Base-by-base conservation (phyloP, 768 basidiomycete genomes). In the Serendipita sp. region DNA sequence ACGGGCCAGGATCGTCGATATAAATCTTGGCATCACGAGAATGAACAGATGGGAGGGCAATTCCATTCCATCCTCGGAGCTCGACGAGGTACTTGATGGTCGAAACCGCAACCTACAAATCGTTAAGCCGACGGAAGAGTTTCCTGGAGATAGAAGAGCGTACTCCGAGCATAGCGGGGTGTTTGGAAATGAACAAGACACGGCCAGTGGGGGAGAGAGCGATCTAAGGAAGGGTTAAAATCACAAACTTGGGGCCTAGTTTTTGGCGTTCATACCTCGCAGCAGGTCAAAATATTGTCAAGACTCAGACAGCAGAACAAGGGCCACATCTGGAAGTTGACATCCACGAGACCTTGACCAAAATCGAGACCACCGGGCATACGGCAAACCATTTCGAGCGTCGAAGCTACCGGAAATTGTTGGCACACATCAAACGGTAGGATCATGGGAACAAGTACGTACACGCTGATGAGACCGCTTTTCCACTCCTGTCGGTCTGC, bases 261-360 rank as follows among this genome's bases (percentile, higher is more conserved):
- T 23, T 33, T 6, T 31, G 2, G 62, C 55, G 15, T 52, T 66
- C 73, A 3, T 69, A 88, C 88, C 80, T 98, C 94, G 70, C 91
- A 91, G 64, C 91, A 86, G 4, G 90, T 92, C 66, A 98, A 75
- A 66, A 98, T 88, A 69, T 95, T 93, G 72, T 96, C 94, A 64
- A 95, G 83, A 69, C 91, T 92, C 66, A 97, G 74, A 65, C 87
- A 87, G 72, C 92, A 88, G 79, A 97, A 96, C 60, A 98, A 71
- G 1, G 94, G 94, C 91, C 92, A 98, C 83, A 96, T 89, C 44
- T 91, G 92, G 71, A 94, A 93, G 74, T 95, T 94, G 71, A 92
- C 89, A 68, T 94, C 91, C 37, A 94, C 88, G 55, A 95, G 77
- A 0, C 92, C 92, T 46, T 85, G 81, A 31, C 92, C 91, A 70